Evolutionary conservation across 169 alveolate species (phyloP).

Genomic region (Toxoplasma gondii): DNA sequence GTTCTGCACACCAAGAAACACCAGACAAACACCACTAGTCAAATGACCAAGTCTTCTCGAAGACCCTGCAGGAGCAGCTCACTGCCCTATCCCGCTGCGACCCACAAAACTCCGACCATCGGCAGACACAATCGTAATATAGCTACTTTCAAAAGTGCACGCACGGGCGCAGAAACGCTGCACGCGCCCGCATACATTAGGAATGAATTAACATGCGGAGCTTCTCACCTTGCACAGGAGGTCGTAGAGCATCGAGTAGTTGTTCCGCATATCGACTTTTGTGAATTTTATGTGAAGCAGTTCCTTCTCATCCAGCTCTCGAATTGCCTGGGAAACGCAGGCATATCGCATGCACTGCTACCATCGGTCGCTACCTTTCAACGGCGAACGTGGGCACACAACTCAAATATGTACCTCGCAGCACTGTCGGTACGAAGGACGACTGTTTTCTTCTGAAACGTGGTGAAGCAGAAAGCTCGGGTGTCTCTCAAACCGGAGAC

Average conservation of each 20-base stretch:
- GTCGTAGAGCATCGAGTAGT: slow-evolving; percentile 89
- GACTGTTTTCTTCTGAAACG: neutral
- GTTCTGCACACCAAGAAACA: slow-evolving; percentile 65
- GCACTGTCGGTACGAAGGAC: neutral
- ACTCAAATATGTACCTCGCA: too few relatives aligned
- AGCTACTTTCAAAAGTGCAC: too few relatives aligned
- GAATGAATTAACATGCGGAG: neutral
- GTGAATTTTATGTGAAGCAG: slow-evolving; percentile 88
- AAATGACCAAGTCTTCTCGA: too few relatives aligned
- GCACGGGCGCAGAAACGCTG: too few relatives aligned
- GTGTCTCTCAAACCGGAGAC: neutral
- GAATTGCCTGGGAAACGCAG: slow-evolving; percentile 72
- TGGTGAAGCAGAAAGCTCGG: neutral
- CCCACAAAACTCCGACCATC: too few relatives aligned
- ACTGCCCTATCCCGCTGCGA: too few relatives aligned
- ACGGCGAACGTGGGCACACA: neutral
- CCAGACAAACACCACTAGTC: neutral
- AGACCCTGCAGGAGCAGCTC: too few relatives aligned
- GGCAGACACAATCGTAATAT: too few relatives aligned
- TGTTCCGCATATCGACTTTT: slow-evolving; percentile 88
- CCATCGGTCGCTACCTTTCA: neutral
- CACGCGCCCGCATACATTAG: too few relatives aligned
- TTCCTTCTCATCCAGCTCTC: slow-evolving; percentile 89
- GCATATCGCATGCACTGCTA: neutral
- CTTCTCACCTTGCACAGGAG: slow-evolving; percentile 81